Conservation (phyloP, 176 grass and related monocot species). For the Aegilops sharonensis region DNA sequence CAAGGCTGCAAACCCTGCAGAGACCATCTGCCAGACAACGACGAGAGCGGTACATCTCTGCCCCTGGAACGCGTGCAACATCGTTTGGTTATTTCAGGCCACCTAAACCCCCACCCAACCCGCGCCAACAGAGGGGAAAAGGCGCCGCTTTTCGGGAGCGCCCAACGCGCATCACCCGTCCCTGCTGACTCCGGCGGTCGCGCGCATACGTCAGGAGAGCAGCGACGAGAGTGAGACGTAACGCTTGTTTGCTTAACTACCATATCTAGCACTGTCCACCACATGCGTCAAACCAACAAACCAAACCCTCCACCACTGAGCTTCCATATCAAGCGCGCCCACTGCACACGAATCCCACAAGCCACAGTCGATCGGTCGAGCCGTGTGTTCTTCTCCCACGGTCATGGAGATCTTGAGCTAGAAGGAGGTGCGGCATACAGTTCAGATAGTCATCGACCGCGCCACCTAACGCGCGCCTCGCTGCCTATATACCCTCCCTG, state of each 20-base stretch:
- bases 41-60: background rate
- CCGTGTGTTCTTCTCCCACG: no score
- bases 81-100: constrained; percentile 24
- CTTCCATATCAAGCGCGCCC: constrained; percentile 1
- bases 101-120: constrained; percentile 21
- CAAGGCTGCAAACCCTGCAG: no score
- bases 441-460: no score
- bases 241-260: constrained; percentile 37
- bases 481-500: no score
- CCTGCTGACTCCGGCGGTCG: background rate
- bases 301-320: background rate
- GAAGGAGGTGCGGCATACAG: no score
- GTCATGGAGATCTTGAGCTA: no score
- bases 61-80: background rate
- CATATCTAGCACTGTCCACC: constrained; percentile 16
- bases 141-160: background rate
- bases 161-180: background rate
- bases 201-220: background rate
- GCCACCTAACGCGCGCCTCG: no score
- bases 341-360: background rate
- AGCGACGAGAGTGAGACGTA: background rate
- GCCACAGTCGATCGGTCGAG: background rate
- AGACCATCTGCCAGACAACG: background rate
- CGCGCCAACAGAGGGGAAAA: background rate
- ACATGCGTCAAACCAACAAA: constrained; percentile 23